These are phyloP conservation scores for Mercurialis annua DNA, from an alignment of 345 rosid species.

Conservation along the genomic window DNA sequence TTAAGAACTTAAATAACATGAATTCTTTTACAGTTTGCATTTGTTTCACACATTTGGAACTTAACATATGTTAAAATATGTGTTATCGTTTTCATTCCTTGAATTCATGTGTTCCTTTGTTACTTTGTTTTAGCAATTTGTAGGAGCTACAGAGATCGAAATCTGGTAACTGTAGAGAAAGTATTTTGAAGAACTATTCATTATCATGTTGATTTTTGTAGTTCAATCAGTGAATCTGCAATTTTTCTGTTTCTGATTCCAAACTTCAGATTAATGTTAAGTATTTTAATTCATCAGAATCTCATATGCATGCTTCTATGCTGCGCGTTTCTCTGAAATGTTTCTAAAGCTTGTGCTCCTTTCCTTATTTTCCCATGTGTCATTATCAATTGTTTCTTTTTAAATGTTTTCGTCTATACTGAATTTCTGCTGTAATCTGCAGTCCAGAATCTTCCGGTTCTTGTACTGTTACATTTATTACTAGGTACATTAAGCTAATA, in stretches of 20 bases:
- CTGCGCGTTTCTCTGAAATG: not conserved
- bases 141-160: not conserved
- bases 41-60: too few species aligned
- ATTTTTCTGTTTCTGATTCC: not conserved
- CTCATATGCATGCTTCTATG: not conserved
- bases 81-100: too few species aligned
- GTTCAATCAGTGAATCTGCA: not conserved
- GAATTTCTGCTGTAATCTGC: not conserved
- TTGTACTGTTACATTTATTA: not conserved
- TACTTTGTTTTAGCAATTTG: not conserved
- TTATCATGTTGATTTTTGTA: not conserved
- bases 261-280: not conserved
- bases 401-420: not conserved
- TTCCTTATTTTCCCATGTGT: not conserved
- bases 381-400: not conserved
- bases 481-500: not conserved
- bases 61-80: too few species aligned
- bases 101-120: too few species aligned
- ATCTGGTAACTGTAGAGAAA: too few species aligned
- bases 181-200: not conserved
- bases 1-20: too few species aligned
- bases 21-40: too few species aligned
- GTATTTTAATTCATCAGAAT: not conserved
- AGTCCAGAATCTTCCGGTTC: not conserved
- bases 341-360: not conserved